These are phyloP conservation scores for Penicillium egyptiacum DNA, from an alignment of 495 filamentous ascomycete genomes.

Conservation along the genomic window DNA sequence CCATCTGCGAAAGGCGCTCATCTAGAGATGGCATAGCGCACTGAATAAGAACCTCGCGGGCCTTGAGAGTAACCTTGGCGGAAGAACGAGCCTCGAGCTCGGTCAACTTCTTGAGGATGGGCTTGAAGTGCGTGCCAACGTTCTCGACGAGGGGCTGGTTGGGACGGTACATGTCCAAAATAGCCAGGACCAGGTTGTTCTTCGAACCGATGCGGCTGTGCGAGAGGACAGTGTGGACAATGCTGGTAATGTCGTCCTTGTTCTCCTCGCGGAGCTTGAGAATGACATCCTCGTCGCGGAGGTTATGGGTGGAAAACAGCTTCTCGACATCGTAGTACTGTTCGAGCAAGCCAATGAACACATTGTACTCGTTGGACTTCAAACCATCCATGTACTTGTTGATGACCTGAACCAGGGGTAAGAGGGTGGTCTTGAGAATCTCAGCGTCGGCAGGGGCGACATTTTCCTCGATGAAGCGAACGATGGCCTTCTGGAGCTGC, in stretches of 20 bases:
- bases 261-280: slow-evolving; percentile 93
- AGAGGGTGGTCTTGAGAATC: slow-evolving; percentile 68
- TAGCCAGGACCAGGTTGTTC: slow-evolving; percentile 90
- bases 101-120: slow-evolving; percentile 77
- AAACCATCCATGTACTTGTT: slow-evolving; percentile 82
- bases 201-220: slow-evolving; percentile 90
- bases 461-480: slow-evolving; percentile 88
- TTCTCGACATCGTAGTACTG: slow-evolving; percentile 81
- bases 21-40: slow-evolving; percentile 94
- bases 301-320: slow-evolving; percentile 79
- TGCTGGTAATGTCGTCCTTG: slow-evolving; percentile 81
- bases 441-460: slow-evolving; percentile 65
- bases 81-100: slow-evolving; percentile 88
- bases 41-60: slow-evolving; percentile 94
- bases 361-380: slow-evolving; percentile 84
- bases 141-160: slow-evolving; percentile 90
- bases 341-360: slow-evolving; percentile 74
- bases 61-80: slow-evolving; percentile 95
- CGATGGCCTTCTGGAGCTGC: slow-evolving; percentile 76
- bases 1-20: slow-evolving; percentile 94
- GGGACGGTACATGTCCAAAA: slow-evolving; percentile 89
- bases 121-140: slow-evolving; percentile 83
- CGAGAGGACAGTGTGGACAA: slow-evolving; percentile 86
- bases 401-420: slow-evolving; percentile 79
- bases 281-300: slow-evolving; percentile 92